phyloP scores from a whole-genome alignment of 75 land plant genomes.

The Chamaecyparis obtusa region DNA sequence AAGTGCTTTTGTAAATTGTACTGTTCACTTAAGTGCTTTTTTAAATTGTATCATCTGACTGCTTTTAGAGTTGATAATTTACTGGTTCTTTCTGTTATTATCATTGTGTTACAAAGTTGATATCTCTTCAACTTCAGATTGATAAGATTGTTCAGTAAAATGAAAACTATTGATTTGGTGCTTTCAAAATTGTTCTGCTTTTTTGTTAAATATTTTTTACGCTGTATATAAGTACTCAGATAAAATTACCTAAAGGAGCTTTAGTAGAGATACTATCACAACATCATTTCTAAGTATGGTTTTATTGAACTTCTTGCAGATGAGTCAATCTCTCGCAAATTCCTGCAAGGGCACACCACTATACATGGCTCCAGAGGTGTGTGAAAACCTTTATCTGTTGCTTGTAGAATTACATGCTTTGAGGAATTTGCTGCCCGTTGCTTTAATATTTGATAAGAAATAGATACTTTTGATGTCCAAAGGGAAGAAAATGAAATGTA shows the following conservation, averaged over 20 bases:
- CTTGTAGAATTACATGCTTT: neutral
- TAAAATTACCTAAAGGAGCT: neutral
- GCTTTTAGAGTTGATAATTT: neutral
- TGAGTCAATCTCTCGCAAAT: conserved; percentile 24
- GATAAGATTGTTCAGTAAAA: neutral
- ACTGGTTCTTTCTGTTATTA: neutral
- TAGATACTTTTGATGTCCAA: neutral
- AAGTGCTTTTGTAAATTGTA: no score
- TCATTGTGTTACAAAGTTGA: neutral
- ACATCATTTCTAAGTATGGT: neutral
- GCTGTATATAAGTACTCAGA: neutral
- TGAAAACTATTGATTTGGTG: neutral
- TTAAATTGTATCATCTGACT: neutral
- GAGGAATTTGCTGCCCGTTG: neutral
- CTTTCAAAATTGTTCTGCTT: neutral
- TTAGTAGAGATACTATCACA: neutral
- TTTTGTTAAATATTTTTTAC: neutral
- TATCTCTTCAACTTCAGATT: neutral
- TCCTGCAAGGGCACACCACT: conserved; percentile 52
- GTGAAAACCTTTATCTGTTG: neutral
- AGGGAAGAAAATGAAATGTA: neutral
- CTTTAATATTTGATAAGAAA: neutral
- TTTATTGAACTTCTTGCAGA: conserved; percentile 25
- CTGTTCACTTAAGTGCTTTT: no score
- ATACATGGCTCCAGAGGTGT: conserved; percentile 58